Percentiles rank a stretch among this genome's conserved stretches.
Conservation (phyloP, 352 stramenopile species). For the Globisporangium okanoganense region DNA sequence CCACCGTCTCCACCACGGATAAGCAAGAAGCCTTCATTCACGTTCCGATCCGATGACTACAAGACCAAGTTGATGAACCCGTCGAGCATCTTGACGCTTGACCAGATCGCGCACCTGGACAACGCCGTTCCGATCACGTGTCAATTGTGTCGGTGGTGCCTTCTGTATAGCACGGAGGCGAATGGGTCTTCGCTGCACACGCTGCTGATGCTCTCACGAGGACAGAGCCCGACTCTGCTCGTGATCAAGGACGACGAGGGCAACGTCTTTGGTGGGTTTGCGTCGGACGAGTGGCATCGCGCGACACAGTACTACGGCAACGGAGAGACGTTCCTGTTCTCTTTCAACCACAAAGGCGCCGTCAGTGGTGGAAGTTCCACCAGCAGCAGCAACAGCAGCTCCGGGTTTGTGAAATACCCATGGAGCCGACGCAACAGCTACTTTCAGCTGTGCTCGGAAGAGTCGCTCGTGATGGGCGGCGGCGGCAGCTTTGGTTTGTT, state of each 20-base stretch:
- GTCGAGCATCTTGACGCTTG: slow-evolving; percentile 66
- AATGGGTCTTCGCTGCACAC: slow-evolving; percentile 79
- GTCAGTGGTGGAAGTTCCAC: no score
- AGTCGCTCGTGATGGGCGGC: slow-evolving; percentile 89
- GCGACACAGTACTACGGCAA: slow-evolving; percentile 88
- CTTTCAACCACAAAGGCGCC: slow-evolving; percentile 46
- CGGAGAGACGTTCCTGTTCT: slow-evolving; percentile 88
- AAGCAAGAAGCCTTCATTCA: slow-evolving; percentile 50
- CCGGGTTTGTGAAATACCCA: slow-evolving; percentile 69
- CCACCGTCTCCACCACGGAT: slow-evolving; percentile 35
- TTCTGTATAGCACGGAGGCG: slow-evolving; percentile 73
- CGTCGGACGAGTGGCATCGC: slow-evolving; percentile 70
- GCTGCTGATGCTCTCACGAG: slow-evolving; percentile 58
- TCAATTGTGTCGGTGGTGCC: slow-evolving; percentile 78
- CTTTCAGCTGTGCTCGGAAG: slow-evolving; percentile 89
- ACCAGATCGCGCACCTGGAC: slow-evolving; percentile 72
- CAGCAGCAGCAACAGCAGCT: slow-evolving; percentile 12
- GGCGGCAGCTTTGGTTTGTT: slow-evolving; percentile 88
- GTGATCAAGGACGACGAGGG: slow-evolving; percentile 74
- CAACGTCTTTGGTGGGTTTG: slow-evolving; percentile 84
- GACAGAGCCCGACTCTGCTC: slow-evolving; percentile 72
- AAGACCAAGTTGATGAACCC: slow-evolving; percentile 66
- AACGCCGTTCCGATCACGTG: slow-evolving; percentile 69
- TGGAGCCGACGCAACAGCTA: slow-evolving; percentile 90
- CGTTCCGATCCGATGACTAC: slow-evolving; percentile 59